These are phyloP conservation scores for Diaporthe destruens DNA, from an alignment of 2,329 filamentous ascomycete species.

Conservation along the genomic window DNA sequence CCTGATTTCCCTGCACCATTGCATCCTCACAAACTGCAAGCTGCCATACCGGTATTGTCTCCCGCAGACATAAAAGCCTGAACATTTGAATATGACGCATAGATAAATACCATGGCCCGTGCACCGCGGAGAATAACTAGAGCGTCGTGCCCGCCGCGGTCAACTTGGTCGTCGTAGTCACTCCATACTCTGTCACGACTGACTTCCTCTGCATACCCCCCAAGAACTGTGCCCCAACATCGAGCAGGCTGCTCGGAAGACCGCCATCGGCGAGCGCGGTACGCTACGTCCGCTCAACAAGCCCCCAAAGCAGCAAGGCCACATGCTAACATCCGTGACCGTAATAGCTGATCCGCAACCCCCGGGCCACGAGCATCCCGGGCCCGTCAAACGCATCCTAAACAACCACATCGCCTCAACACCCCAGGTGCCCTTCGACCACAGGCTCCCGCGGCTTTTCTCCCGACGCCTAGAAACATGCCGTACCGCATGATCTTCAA, in stretches of 20 bases:
- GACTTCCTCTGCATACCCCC: background rate
- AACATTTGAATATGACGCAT: background rate
- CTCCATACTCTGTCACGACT: background rate
- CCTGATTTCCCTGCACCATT: background rate
- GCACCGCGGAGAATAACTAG: background rate
- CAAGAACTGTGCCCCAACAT: background rate
- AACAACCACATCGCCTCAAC: background rate
- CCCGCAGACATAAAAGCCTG: background rate
- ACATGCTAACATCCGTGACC: background rate
- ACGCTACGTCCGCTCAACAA: background rate
- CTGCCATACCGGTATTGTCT: background rate
- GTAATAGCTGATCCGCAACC: background rate
- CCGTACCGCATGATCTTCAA: background rate
- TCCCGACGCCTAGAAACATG: background rate
- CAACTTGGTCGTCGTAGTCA: background rate
- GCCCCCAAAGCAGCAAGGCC: background rate
- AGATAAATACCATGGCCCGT: background rate
- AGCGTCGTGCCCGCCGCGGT: background rate
- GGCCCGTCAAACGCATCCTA: background rate
- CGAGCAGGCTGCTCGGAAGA: background rate
- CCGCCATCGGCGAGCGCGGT: background rate
- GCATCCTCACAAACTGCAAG: background rate
- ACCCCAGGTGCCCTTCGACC: background rate
- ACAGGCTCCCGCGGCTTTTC: background rate
- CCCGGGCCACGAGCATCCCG: background rate